These are phyloP conservation scores for Colletotrichum navitas DNA, from an alignment of 2,329 filamentous ascomycete genomes.

Conservation along the genomic window DNA sequence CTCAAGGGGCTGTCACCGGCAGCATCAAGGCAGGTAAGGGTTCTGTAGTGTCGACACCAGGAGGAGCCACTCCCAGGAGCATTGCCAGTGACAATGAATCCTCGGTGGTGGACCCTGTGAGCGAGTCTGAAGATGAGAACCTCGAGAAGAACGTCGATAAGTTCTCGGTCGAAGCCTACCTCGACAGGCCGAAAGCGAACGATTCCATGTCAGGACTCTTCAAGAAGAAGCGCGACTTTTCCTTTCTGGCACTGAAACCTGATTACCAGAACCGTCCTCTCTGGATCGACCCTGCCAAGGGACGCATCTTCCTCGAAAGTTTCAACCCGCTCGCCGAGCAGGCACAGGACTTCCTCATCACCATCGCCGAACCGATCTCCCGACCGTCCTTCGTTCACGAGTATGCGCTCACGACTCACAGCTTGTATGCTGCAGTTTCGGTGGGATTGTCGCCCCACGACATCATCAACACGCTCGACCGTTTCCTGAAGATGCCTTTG, in stretches of 20 bases:
- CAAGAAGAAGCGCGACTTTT: conserved; percentile 74
- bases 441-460: conserved; percentile 91
- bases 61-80: conserved; percentile 70
- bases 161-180: conserved; percentile 67
- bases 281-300: conserved; percentile 91
- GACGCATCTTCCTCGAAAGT: conserved; percentile 91
- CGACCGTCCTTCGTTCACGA: conserved; percentile 93
- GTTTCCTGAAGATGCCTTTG: conserved; percentile 88
- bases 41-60: conserved; percentile 71
- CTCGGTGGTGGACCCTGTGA: conserved; percentile 43
- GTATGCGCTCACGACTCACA: conserved; percentile 91
- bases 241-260: conserved; percentile 83
- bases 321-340: conserved; percentile 89
- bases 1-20: conserved; percentile 61
- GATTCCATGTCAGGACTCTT: conserved; percentile 49
- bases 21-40: conserved; percentile 67
- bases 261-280: conserved; percentile 92
- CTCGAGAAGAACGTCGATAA: conserved; percentile 71
- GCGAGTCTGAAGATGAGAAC: conserved; percentile 63
- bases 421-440: conserved; percentile 93
- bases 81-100: conserved; percentile 67
- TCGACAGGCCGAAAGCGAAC: conserved; percentile 38
- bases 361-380: conserved; percentile 92
- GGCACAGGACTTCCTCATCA: conserved; percentile 94
- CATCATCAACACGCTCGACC: conserved; percentile 89